Evolutionary conservation across 1,284 basidiomycete species (phyloP).

Genomic region (Tausonia pullulans): DNA sequence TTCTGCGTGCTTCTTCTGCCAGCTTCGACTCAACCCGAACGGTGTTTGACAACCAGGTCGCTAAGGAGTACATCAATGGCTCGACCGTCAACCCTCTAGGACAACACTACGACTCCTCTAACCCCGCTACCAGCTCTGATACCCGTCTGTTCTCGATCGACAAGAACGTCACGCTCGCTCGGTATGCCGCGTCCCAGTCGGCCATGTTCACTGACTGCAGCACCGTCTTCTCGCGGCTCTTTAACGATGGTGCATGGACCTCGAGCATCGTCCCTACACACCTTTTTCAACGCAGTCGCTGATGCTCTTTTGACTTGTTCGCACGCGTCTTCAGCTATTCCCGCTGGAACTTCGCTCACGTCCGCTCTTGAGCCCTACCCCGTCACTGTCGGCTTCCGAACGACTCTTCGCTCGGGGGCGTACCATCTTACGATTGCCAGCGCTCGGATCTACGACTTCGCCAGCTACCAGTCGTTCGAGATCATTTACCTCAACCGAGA

Average conservation of each 20-base stretch:
- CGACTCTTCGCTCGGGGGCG: constrained; percentile 11
- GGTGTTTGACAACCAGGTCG: constrained; percentile 18
- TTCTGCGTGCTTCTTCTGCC: not conserved
- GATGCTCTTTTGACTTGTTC: not conserved
- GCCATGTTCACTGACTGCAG: constrained; percentile 16
- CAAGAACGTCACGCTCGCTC: constrained; percentile 17
- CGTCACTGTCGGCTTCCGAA: constrained; percentile 9
- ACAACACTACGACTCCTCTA: constrained; percentile 16
- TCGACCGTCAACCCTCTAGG: constrained; percentile 15
- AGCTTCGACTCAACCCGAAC: constrained; percentile 14
- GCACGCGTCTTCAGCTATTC: constrained; percentile 10
- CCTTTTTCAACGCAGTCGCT: not conserved
- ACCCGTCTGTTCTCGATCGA: constrained; percentile 16
- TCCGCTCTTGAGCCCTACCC: constrained; percentile 17
- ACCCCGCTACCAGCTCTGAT: constrained; percentile 13
- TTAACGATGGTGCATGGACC: constrained; percentile 12
- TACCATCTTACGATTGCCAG: constrained; percentile 10
- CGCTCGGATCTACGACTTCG: constrained; percentile 16
- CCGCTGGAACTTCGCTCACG: constrained; percentile 13
- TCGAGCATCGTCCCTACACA: not conserved
- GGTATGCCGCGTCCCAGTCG: constrained; percentile 10
- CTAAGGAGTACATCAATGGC: constrained; percentile 13
- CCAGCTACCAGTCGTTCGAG: constrained; percentile 13
- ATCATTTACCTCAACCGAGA: constrained; percentile 15
- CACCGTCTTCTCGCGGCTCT: constrained; percentile 11